Evolutionary conservation across 768 basidiomycete species (phyloP).

Genomic region (Suillus tomentosus): DNA sequence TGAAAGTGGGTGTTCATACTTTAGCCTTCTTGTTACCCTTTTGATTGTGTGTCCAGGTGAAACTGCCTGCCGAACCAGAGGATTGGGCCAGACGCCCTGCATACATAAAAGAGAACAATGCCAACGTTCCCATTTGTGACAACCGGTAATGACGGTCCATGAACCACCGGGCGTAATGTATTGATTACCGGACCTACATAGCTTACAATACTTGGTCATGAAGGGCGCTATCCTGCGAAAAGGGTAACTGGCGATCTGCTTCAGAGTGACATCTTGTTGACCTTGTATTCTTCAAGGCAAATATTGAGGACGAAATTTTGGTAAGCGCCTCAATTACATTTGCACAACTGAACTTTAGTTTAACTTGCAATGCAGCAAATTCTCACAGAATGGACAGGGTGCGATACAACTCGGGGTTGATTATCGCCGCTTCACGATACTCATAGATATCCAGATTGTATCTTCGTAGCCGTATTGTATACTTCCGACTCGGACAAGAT

Average conservation of each 20-base stretch:
- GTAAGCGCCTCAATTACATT: constrained; percentile 36
- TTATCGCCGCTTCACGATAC: constrained; percentile 16
- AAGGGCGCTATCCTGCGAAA: constrained; percentile 87
- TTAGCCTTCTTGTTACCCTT: not conserved
- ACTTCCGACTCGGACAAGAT: constrained; percentile 74
- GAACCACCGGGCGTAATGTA: not conserved
- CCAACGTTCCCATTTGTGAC: constrained; percentile 78
- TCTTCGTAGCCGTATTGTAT: constrained; percentile 81
- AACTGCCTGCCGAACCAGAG: constrained; percentile 84
- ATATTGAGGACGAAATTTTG: constrained; percentile 82
- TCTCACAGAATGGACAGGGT: constrained; percentile 60
- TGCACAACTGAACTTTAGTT: constrained; percentile 11
- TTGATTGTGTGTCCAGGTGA: constrained; percentile 52
- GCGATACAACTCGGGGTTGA: constrained; percentile 18
- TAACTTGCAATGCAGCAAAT: constrained; percentile 55
- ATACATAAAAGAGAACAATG: constrained; percentile 78
- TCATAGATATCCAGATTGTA: constrained; percentile 51
- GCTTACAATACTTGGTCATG: constrained; percentile 83
- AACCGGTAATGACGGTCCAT: constrained; percentile 55
- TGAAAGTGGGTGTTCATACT: constrained; percentile 58
- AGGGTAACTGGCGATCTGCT: constrained; percentile 54
- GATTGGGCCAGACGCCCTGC: constrained; percentile 85
- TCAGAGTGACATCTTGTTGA: constrained; percentile 17
- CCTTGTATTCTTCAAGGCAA: constrained; percentile 51
- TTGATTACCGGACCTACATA: constrained; percentile 38